Evolutionary conservation across 1,139 yeast genomes (phyloP).

Genomic region (Candida sp.): DNA sequence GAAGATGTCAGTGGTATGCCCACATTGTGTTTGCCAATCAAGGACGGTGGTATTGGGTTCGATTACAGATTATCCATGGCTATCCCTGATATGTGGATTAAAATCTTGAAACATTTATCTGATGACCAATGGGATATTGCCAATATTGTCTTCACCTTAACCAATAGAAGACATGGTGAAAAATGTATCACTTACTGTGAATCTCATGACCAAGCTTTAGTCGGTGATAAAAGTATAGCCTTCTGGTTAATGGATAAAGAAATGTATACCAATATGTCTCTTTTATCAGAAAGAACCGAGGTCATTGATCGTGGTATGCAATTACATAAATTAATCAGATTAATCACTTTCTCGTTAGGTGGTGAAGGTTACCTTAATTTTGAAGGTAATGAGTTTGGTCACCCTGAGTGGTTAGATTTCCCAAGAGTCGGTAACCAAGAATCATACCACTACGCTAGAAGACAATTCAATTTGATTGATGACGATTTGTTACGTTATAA

Average conservation of each 20-base stretch:
- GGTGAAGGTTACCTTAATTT: slow-evolving; percentile 96
- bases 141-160: slow-evolving; percentile 71
- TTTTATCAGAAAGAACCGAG: slow-evolving; percentile 66
- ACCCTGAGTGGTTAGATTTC: slow-evolving; percentile 98
- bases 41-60: slow-evolving; percentile 85
- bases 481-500: slow-evolving; percentile 80
- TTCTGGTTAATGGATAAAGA: slow-evolving; percentile 99
- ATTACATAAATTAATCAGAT: slow-evolving; percentile 84
- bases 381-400: slow-evolving; percentile 98
- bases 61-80: slow-evolving; percentile 97
- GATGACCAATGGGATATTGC: slow-evolving; percentile 96
- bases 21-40: slow-evolving; percentile 74
- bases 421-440: slow-evolving; percentile 88
- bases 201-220: slow-evolving; percentile 96
- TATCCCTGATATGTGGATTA: slow-evolving; percentile 99
- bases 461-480: slow-evolving; percentile 85
- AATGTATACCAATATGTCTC: slow-evolving; percentile 96
- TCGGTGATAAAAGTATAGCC: slow-evolving; percentile 94
- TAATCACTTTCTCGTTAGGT: slow-evolving; percentile 83
- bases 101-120: slow-evolving; percentile 71
- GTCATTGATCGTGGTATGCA: slow-evolving; percentile 86
- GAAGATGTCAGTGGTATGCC: slow-evolving; percentile 99
- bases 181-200: slow-evolving; percentile 92
- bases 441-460: slow-evolving; percentile 89
- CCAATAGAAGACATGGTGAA: slow-evolving; percentile 88